A percentile compares a stretch with the other conserved stretches of the same genome.
Evolutionary conservation across 495 filamentous ascomycete genomes (phyloP).

Genomic region (Copromyces sp.): DNA sequence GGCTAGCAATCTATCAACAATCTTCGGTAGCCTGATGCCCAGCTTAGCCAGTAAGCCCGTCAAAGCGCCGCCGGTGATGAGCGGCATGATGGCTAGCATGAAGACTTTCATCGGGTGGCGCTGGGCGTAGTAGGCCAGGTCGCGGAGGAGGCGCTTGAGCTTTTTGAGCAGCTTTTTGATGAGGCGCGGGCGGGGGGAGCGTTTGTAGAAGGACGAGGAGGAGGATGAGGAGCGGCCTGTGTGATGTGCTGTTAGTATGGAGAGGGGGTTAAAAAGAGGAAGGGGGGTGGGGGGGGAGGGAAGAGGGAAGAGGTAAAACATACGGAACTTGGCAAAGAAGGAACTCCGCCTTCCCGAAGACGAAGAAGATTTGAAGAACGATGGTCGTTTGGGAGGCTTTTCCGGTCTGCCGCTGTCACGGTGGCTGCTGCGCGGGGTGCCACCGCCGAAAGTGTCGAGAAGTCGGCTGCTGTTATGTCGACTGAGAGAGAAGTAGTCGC

Average conservation of each 20-base stretch:
- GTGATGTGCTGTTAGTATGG: background rate
- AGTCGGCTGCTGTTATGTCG: background rate
- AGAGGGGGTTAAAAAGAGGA: background rate
- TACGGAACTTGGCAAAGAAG: background rate
- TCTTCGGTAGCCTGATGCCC: conserved; percentile 59
- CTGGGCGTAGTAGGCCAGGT: conserved; percentile 66
- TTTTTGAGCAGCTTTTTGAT: conserved; percentile 56
- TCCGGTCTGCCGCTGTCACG: background rate
- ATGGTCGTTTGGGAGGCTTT: background rate
- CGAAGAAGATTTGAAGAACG: background rate
- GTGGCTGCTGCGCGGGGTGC: background rate
- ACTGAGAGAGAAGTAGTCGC: background rate
- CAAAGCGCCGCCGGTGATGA: conserved; percentile 72
- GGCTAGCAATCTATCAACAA: conserved; percentile 46
- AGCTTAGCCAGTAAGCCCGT: conserved; percentile 61
- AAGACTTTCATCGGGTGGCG: conserved; percentile 74
- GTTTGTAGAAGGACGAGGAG: conserved; percentile 56
- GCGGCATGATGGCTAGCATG: conserved; percentile 73
- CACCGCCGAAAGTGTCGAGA: background rate
- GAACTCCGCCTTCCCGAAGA: background rate
- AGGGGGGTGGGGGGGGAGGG: background rate
- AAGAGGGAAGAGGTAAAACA: background rate
- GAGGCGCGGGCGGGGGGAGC: conserved; percentile 68
- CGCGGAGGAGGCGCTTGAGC: conserved; percentile 61
- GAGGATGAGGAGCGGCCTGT: conserved; percentile 9